A percentile compares a stretch with the other conserved stretches of the same genome.
These are phyloP conservation scores for Nidularia pulvinata DNA, from an alignment of 768 basidiomycete genomes.

Conservation along the genomic window DNA sequence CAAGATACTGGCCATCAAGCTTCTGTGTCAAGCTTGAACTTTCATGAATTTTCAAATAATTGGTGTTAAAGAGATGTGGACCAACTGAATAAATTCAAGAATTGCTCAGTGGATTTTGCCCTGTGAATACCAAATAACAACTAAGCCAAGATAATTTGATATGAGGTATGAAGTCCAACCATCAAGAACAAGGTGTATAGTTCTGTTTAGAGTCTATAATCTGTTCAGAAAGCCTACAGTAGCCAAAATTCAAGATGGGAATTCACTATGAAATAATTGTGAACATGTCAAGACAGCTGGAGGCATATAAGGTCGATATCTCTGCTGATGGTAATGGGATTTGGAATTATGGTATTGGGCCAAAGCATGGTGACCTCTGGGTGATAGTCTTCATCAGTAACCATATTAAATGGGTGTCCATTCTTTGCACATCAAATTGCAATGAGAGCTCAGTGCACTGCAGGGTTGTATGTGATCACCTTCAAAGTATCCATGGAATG, in stretches of 20 bases:
- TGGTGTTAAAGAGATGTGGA: not conserved
- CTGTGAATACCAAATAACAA: conserved; percentile 20
- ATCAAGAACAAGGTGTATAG: conserved; percentile 28
- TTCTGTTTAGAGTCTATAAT: conserved; percentile 19
- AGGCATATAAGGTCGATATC: conserved; percentile 16
- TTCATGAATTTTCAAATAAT: no score
- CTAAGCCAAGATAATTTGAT: conserved; percentile 24
- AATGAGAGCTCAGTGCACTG: no score
- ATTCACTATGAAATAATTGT: conserved; percentile 14
- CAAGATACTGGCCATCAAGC: conserved; percentile 25
- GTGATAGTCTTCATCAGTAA: conserved; percentile 20
- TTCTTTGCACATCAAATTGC: no score
- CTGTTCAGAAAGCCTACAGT: conserved; percentile 8
- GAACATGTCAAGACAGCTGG: conserved; percentile 8
- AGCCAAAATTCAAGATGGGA: not conserved
- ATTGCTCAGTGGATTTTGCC: conserved; percentile 22
- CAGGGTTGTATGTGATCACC: no score
- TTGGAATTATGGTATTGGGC: conserved; percentile 19
- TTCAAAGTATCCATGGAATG: no score
- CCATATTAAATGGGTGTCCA: conserved; percentile 20
- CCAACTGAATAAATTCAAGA: conserved; percentile 30
- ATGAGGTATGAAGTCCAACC: conserved; percentile 28
- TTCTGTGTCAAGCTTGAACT: conserved; percentile 22
- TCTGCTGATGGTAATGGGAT: conserved; percentile 16
- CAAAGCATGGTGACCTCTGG: conserved; percentile 23